Evolutionary conservation across 768 basidiomycete genomes (phyloP).

Genomic region (Naganishia onofrii): DNA sequence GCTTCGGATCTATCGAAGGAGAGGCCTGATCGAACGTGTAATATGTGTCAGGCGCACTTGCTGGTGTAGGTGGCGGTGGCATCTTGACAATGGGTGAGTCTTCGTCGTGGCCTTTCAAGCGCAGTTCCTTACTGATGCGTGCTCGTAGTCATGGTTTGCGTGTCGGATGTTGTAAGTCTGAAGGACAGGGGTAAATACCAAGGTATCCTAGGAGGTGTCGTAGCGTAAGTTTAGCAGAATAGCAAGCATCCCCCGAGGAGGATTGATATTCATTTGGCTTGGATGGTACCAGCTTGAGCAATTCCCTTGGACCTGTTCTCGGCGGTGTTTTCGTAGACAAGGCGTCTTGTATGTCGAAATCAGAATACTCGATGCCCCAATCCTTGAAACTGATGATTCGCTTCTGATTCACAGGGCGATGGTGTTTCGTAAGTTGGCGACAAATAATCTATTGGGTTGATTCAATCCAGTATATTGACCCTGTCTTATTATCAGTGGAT

Average conservation of each 20-base stretch:
- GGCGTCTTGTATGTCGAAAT: conserved; percentile 53
- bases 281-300: conserved; percentile 40
- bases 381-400: neutral
- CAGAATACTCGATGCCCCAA: neutral
- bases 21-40: neutral
- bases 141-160: conserved; percentile 35
- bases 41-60: conserved; percentile 18
- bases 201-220: conserved; percentile 65
- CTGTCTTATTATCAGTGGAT: conserved; percentile 56
- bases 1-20: too few relatives aligned
- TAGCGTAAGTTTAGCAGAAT: conserved; percentile 56
- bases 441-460: neutral
- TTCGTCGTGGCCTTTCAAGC: neutral
- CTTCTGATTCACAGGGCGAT: conserved; percentile 53
- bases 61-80: conserved; percentile 30
- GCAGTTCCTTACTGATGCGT: neutral
- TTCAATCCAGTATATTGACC: neutral
- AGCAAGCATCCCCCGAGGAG: neutral
- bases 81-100: conserved; percentile 27
- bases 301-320: conserved; percentile 66
- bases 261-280: neutral
- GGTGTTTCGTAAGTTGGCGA: conserved; percentile 60
- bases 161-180: conserved; percentile 68
- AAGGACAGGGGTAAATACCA: conserved; percentile 68
- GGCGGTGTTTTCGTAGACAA: conserved; percentile 67